Conservation (phyloP, 768 basidiomycete genomes). For the Termitomyces sp. region DNA sequence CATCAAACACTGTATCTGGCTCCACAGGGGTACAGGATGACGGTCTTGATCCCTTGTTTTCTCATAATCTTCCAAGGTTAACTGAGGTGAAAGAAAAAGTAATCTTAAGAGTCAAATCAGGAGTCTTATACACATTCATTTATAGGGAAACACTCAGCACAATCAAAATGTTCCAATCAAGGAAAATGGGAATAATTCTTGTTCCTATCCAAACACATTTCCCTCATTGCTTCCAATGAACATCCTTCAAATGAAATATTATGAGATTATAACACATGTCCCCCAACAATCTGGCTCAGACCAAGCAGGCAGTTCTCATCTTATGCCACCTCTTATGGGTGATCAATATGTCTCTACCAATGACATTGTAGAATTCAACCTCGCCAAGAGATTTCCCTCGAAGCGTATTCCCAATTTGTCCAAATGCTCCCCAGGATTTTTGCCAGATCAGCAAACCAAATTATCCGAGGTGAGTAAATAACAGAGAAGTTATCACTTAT, state of each 20-base stretch:
- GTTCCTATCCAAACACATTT: not conserved
- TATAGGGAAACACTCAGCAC: not conserved
- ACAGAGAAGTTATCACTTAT: too few species aligned
- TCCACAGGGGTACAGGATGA: not conserved
- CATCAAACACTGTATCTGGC: not conserved
- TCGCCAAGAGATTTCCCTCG: not conserved
- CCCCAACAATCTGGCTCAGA: not conserved
- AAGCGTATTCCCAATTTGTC: too few species aligned
- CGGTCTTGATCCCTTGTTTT: not conserved
- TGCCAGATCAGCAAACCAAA: not conserved
- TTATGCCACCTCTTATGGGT: too few species aligned
- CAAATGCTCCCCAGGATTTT: not conserved
- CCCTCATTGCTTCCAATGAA: not conserved
- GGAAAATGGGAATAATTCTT: not conserved
- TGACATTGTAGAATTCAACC: constrained; percentile 2
- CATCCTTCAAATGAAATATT: not conserved
- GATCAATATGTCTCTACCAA: not conserved
- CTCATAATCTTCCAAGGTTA: not conserved
- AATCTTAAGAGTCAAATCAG: not conserved
- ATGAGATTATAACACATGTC: not conserved
- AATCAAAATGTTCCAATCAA: not conserved
- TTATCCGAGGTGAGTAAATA: not conserved
- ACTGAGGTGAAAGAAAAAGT: not conserved
- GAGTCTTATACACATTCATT: not conserved
- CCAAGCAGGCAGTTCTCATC: not conserved